Conservation (phyloP, 1,284 basidiomycete genomes). For the Erythrobasidium hasegawianum region DNA sequence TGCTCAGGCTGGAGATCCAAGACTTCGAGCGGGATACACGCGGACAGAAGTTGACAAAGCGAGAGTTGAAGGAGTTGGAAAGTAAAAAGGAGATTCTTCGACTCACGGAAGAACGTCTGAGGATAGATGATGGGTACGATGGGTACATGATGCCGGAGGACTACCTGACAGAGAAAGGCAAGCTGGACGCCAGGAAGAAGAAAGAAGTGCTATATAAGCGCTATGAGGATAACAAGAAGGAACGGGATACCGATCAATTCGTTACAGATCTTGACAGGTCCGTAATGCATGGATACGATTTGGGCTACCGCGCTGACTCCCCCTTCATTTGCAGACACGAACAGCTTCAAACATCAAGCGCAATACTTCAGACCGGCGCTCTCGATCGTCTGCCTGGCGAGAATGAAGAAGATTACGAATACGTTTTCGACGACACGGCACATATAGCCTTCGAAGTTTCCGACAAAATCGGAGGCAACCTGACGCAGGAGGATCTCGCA, state of each 20-base stretch:
- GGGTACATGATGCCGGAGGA: slow-evolving; percentile 94
- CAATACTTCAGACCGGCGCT: slow-evolving; percentile 81
- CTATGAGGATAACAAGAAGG: slow-evolving; percentile 81
- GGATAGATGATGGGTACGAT: slow-evolving; percentile 89
- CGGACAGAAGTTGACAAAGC: slow-evolving; percentile 81
- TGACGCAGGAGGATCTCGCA: slow-evolving; percentile 82
- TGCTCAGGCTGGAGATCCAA: slow-evolving; percentile 84
- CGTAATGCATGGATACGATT: slow-evolving; percentile 57
- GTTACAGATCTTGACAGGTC: slow-evolving; percentile 86
- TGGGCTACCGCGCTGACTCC: neutral
- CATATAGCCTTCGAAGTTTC: slow-evolving; percentile 86
- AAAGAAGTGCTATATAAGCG: slow-evolving; percentile 88
- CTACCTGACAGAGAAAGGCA: slow-evolving; percentile 98
- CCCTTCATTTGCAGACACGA: slow-evolving; percentile 59
- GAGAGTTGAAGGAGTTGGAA: slow-evolving; percentile 75
- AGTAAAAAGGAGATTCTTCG: slow-evolving; percentile 87
- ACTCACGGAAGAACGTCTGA: slow-evolving; percentile 87
- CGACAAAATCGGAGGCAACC: slow-evolving; percentile 50
- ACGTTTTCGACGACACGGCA: slow-evolving; percentile 96
- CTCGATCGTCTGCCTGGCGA: slow-evolving; percentile 79
- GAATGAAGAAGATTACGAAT: slow-evolving; percentile 68
- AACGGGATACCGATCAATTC: slow-evolving; percentile 62
- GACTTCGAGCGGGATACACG: slow-evolving; percentile 84
- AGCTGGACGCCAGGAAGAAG: slow-evolving; percentile 95
- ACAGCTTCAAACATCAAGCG: slow-evolving; percentile 80